These are phyloP conservation scores for Sabuloglossum arenarium DNA, from an alignment of 495 filamentous ascomycete genomes.

Conservation along the genomic window DNA sequence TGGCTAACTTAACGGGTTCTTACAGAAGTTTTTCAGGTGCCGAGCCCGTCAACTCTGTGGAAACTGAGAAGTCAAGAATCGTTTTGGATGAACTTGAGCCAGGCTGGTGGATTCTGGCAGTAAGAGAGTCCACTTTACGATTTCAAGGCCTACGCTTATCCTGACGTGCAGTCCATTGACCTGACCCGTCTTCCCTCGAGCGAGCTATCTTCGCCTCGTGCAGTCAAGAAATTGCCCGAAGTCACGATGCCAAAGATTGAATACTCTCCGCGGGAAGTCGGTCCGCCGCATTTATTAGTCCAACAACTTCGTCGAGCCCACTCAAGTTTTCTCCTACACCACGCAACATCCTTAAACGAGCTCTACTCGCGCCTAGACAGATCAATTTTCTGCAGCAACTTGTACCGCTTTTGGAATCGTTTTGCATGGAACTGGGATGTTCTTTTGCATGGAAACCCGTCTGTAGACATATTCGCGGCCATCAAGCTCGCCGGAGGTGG, in stretches of 20 bases:
- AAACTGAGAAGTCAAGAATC: slow-evolving; percentile 73
- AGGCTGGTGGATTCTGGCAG: slow-evolving; percentile 90
- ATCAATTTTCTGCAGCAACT: slow-evolving; percentile 33
- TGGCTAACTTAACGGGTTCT: neutral
- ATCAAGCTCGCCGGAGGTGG: slow-evolving; percentile 82
- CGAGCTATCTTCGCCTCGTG: slow-evolving; percentile 8
- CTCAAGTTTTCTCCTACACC: slow-evolving; percentile 78
- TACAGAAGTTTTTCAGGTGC: slow-evolving; percentile 57
- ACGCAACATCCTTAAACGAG: slow-evolving; percentile 43
- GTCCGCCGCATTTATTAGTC: slow-evolving; percentile 56
- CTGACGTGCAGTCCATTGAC: slow-evolving; percentile 38
- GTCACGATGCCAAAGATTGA: slow-evolving; percentile 44
- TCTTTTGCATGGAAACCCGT: slow-evolving; percentile 72
- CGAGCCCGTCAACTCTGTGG: slow-evolving; percentile 58
- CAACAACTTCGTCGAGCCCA: slow-evolving; percentile 36
- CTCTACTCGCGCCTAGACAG: slow-evolving; percentile 42
- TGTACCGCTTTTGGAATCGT: slow-evolving; percentile 66
- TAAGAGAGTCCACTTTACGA: slow-evolving; percentile 18
- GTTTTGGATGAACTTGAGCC: slow-evolving; percentile 67
- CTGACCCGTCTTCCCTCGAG: slow-evolving; percentile 36
- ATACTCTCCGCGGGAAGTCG: slow-evolving; percentile 54
- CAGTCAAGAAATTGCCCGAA: slow-evolving; percentile 14
- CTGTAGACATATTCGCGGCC: slow-evolving; percentile 54
- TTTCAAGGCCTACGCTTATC: slow-evolving; percentile 1
- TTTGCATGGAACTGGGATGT: slow-evolving; percentile 77